Evolutionary conservation across 2,329 filamentous ascomycete species (phyloP).

Genomic region (Corynespora cassiicola): DNA sequence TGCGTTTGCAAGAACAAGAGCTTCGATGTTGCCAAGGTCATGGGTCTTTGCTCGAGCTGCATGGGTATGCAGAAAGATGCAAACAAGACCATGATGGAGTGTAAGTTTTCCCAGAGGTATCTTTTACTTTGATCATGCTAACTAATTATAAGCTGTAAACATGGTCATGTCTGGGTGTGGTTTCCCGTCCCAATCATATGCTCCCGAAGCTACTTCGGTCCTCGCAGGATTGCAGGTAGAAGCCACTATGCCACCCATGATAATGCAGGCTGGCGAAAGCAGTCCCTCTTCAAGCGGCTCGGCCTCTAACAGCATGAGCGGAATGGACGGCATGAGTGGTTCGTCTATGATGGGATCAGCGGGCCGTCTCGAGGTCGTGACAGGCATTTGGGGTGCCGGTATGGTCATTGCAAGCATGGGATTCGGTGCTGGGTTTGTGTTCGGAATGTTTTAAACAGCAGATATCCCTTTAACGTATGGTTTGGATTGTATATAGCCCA

Average conservation of each 20-base stretch:
- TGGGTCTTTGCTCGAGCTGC: conserved; percentile 48
- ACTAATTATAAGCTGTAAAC: background rate
- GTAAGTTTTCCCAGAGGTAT: background rate
- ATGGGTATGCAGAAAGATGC: conserved; percentile 24
- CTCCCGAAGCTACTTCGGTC: conserved; percentile 8
- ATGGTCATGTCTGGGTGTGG: conserved; percentile 7
- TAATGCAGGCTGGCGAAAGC: conserved; percentile 8
- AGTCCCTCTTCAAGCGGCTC: too few species aligned
- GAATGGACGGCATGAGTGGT: conserved; percentile 18
- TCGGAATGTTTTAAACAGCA: conserved; percentile 12
- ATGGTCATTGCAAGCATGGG: conserved; percentile 22
- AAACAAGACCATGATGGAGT: conserved; percentile 5
- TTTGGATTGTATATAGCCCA: too few species aligned
- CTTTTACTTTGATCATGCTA: background rate
- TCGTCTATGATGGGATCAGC: conserved; percentile 18
- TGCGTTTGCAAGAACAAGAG: conserved; percentile 52
- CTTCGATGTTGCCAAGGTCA: conserved; percentile 47
- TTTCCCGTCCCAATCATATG: conserved; percentile 9
- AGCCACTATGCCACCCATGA: conserved; percentile 8
- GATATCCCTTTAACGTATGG: too few species aligned
- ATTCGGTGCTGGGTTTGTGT: conserved; percentile 20
- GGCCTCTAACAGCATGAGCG: too few species aligned
- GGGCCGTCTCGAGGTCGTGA: conserved; percentile 10
- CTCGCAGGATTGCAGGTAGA: conserved; percentile 8
- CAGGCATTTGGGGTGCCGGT: conserved; percentile 11